Evolutionary conservation across 768 basidiomycete genomes (phyloP).

Genomic region (Naganishia friedmannii): DNA sequence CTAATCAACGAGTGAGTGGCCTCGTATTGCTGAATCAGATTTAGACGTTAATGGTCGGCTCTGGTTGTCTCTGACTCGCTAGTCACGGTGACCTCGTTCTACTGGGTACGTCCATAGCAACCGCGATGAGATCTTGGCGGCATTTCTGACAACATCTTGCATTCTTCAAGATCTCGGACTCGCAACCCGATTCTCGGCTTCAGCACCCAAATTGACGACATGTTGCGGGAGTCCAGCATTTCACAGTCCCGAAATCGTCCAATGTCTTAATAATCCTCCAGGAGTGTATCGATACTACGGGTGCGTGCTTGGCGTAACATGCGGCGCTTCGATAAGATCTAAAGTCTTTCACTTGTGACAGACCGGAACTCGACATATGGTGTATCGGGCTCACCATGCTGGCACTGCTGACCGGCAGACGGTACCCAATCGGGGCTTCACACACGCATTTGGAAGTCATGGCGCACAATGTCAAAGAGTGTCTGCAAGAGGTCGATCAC

Average conservation of each 20-base stretch:
- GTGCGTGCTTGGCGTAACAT: background rate
- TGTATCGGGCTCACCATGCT: constrained; percentile 54
- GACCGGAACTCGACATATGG: constrained; percentile 57
- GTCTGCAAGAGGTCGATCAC: constrained; percentile 47
- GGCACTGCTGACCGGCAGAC: constrained; percentile 47
- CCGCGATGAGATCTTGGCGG: too few species aligned
- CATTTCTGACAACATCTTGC: background rate
- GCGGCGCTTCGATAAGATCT: too few species aligned
- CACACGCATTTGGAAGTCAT: constrained; percentile 50
- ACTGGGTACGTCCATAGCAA: constrained; percentile 42
- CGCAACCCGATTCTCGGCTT: constrained; percentile 53
- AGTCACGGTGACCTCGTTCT: constrained; percentile 51
- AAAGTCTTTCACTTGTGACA: constrained; percentile 28
- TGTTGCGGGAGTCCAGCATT: constrained; percentile 54
- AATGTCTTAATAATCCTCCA: constrained; percentile 50
- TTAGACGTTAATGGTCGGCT: constrained; percentile 44
- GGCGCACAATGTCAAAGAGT: constrained; percentile 48
- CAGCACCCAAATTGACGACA: constrained; percentile 53
- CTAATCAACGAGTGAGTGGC: constrained; percentile 34
- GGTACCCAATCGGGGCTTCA: constrained; percentile 54
- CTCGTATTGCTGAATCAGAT: background rate
- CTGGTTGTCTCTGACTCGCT: constrained; percentile 16
- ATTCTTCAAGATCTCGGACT: constrained; percentile 52
- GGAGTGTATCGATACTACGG: constrained; percentile 53
- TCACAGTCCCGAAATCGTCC: constrained; percentile 54